A percentile compares a stretch with the other conserved stretches of the same genome.
These are phyloP conservation scores for Botrytis paeoniae DNA, from an alignment of 2,329 filamentous ascomycete species.

Conservation along the genomic window DNA sequence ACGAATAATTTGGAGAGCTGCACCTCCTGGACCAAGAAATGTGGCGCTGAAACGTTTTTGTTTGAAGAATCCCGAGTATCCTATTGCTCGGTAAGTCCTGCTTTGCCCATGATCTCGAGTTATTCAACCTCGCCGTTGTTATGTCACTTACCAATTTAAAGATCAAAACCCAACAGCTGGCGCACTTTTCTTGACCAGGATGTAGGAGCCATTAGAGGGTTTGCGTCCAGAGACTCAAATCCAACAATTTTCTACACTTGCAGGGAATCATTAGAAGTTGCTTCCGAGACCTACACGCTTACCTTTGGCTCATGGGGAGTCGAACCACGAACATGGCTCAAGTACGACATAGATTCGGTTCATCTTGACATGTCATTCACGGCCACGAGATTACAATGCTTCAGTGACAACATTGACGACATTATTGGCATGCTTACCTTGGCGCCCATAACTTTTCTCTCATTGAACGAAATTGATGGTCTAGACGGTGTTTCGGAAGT, in stretches of 20 bases:
- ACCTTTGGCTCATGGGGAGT: neutral
- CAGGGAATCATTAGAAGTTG: neutral
- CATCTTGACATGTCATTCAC: neutral
- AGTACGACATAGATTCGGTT: neutral
- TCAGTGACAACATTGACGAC: neutral
- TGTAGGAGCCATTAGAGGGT: neutral
- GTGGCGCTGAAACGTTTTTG: neutral
- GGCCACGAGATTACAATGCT: fast-evolving
- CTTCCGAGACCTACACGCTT: neutral
- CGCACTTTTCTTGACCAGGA: no score
- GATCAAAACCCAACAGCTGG: neutral
- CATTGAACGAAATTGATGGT: neutral
- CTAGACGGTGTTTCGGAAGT: neutral
- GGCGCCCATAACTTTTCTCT: neutral
- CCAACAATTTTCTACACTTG: neutral
- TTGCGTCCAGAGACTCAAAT: neutral
- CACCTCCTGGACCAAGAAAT: neutral
- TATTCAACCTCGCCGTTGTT: neutral
- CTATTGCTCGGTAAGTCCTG: neutral
- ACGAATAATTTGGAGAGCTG: neutral
- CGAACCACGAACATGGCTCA: neutral
- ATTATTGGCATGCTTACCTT: no score
- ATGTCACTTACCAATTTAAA: neutral
- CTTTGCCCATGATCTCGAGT: neutral
- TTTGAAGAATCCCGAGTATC: neutral